phyloP scores from a whole-genome alignment of 1,284 basidiomycete species.

The Termitomyces sp. region DNA sequence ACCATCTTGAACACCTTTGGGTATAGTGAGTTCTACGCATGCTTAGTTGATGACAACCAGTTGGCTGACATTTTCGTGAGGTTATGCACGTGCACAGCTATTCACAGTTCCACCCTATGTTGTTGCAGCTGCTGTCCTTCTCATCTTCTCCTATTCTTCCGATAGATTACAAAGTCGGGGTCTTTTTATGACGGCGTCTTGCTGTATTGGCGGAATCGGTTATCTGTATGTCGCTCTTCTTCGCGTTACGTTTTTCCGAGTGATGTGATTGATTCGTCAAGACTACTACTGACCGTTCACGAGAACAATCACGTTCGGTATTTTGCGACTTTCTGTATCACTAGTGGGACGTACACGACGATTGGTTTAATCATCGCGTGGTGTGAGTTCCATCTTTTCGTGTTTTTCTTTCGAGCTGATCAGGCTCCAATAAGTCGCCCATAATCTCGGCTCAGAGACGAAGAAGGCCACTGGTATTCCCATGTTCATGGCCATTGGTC shows the following conservation, averaged over 20 bases:
- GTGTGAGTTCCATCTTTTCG: conserved; percentile 44
- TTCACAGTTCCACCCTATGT: conserved; percentile 82
- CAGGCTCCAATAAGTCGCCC: conserved; percentile 43
- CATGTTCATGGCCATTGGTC: conserved; percentile 73
- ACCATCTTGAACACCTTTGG: conserved; percentile 77
- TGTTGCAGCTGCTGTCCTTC: conserved; percentile 63
- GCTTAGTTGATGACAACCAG: background rate
- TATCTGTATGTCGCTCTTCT: conserved; percentile 47
- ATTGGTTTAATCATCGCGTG: conserved; percentile 67
- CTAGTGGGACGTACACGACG: conserved; percentile 63
- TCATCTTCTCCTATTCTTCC: conserved; percentile 60
- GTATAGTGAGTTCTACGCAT: conserved; percentile 35
- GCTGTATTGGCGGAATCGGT: conserved; percentile 53
- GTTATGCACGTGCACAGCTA: conserved; percentile 48
- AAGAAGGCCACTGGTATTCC: conserved; percentile 73
- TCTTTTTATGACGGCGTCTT: conserved; percentile 45
- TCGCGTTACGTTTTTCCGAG: background rate
- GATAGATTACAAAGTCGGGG: conserved; percentile 74
- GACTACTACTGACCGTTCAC: conserved; percentile 46
- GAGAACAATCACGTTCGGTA: conserved; percentile 51
- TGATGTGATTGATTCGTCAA: conserved; percentile 19
- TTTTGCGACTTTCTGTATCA: conserved; percentile 67
- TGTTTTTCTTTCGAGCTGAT: background rate
- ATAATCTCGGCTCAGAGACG: conserved; percentile 74
- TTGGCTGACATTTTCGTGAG: conserved; percentile 18